phyloP scores from a whole-genome alignment of 371 early-diverging fungal genomes.

The Lichtheimia ramosa region DNA sequence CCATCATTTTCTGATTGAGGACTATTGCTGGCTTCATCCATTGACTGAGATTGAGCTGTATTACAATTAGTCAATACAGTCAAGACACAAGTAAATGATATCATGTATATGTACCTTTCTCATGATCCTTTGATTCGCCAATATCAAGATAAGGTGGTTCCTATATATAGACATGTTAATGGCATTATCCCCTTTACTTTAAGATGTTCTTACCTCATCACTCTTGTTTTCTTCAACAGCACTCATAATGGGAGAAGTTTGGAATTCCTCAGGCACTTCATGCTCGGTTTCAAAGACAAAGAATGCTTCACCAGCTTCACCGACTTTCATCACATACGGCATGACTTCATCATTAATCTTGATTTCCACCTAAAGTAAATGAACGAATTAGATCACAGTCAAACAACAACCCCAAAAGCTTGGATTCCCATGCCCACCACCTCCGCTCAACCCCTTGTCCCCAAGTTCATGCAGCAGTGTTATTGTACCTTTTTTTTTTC shows the following conservation, averaged over 20 bases:
- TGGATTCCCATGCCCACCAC: not conserved
- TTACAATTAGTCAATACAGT: too few species aligned
- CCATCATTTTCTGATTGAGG: conserved; percentile 17
- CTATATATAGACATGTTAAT: conserved; percentile 13
- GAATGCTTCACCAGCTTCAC: conserved; percentile 98
- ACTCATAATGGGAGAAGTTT: conserved; percentile 86
- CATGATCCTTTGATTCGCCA: conserved; percentile 34
- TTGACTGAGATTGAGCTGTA: too few species aligned
- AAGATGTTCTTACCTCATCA: conserved; percentile 31
- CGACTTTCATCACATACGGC: conserved; percentile 93
- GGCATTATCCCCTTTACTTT: not conserved
- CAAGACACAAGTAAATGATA: too few species aligned
- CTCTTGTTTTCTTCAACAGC: conserved; percentile 44
- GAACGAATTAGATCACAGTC: not conserved
- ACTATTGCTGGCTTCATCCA: too few species aligned
- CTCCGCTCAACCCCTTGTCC: not conserved
- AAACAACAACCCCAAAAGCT: not conserved
- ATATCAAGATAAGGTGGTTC: conserved; percentile 52
- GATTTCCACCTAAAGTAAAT: conserved; percentile 73
- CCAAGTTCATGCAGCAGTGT: not conserved
- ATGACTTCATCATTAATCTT: conserved; percentile 84
- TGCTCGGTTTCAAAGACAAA: conserved; percentile 93
- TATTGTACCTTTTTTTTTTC: not conserved
- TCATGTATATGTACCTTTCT: conserved; percentile 9
- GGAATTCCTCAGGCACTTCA: conserved; percentile 87